phyloP scores from a whole-genome alignment of 2,329 filamentous ascomycete genomes.

The Verticillium zaregamsianum region DNA sequence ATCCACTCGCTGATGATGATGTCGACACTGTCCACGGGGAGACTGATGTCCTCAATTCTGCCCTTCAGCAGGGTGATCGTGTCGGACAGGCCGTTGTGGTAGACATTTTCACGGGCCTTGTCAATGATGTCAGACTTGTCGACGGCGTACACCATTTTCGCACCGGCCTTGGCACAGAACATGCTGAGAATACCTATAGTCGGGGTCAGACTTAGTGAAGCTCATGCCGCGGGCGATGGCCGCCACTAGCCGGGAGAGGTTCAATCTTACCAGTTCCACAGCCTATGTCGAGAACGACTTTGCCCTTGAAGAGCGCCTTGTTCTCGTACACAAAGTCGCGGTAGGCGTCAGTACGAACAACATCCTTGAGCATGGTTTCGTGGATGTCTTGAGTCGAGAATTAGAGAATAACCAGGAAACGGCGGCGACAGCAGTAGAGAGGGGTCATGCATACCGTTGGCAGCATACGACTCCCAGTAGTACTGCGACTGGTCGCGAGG shows the following conservation, averaged over 20 bases:
- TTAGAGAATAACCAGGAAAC: not conserved
- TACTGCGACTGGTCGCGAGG: slow-evolving; percentile 35
- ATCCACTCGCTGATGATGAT: slow-evolving; percentile 98
- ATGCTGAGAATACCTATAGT: slow-evolving; percentile 75
- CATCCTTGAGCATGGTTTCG: slow-evolving; percentile 92
- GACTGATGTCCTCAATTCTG: slow-evolving; percentile 79
- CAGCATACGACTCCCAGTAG: slow-evolving; percentile 60
- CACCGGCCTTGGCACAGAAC: slow-evolving; percentile 90
- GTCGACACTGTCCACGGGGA: slow-evolving; percentile 79
- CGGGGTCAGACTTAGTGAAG: not conserved
- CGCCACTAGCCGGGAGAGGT: not conserved
- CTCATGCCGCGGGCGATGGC: not conserved
- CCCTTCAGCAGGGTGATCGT: slow-evolving; percentile 77
- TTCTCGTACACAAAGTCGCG: slow-evolving; percentile 93
- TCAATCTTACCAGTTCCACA: slow-evolving; percentile 61
- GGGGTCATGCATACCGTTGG: slow-evolving; percentile 42
- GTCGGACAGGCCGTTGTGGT: slow-evolving; percentile 70
- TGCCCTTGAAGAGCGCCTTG: slow-evolving; percentile 80
- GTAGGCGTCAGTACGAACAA: slow-evolving; percentile 84
- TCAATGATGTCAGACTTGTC: slow-evolving; percentile 89
- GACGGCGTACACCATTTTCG: slow-evolving; percentile 80
- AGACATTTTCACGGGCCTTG: slow-evolving; percentile 80
- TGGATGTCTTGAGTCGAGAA: slow-evolving; percentile 66
- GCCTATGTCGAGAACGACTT: slow-evolving; percentile 85
- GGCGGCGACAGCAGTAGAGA: not conserved